These are phyloP conservation scores for Physcomitrium patens DNA, from an alignment of 225 moss, liverwort and hornwort genomes.

Conservation along the genomic window DNA sequence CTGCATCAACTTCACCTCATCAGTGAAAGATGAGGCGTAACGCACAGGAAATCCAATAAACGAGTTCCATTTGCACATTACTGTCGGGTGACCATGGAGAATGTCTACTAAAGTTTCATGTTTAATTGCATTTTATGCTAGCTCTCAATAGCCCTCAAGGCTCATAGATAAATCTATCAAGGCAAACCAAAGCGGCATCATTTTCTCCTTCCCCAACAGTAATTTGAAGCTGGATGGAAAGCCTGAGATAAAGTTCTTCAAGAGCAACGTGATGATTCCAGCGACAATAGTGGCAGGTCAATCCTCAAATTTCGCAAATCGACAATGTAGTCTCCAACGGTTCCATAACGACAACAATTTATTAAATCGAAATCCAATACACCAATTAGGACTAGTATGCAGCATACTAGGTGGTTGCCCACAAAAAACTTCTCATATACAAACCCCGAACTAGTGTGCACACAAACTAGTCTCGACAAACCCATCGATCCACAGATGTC, in stretches of 20 bases:
- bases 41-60: background rate
- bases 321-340: constrained; percentile 47
- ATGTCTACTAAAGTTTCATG: too few species aligned
- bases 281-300: constrained; percentile 38
- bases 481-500: background rate
- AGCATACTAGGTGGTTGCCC: background rate
- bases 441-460: background rate
- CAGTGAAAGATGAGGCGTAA: background rate
- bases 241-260: constrained; percentile 77
- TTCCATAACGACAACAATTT: constrained; percentile 51
- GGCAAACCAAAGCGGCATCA: constrained; percentile 91
- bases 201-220: constrained; percentile 62
- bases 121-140: too few species aligned
- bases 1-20: background rate
- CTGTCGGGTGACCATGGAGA: too few species aligned
- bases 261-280: constrained; percentile 73
- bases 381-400: constrained; percentile 41
- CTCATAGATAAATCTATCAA: constrained; percentile 78
- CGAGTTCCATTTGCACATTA: background rate
- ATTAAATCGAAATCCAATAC: constrained; percentile 38
- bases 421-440: constrained; percentile 1
- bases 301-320: constrained; percentile 38
- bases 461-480: background rate
- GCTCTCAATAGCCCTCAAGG: too few species aligned
- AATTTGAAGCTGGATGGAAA: constrained; percentile 92